A percentile compares a stretch with the other conserved stretches of the same genome.
phyloP scores from a whole-genome alignment of 768 basidiomycete species.

The Dendrothele bispora region DNA sequence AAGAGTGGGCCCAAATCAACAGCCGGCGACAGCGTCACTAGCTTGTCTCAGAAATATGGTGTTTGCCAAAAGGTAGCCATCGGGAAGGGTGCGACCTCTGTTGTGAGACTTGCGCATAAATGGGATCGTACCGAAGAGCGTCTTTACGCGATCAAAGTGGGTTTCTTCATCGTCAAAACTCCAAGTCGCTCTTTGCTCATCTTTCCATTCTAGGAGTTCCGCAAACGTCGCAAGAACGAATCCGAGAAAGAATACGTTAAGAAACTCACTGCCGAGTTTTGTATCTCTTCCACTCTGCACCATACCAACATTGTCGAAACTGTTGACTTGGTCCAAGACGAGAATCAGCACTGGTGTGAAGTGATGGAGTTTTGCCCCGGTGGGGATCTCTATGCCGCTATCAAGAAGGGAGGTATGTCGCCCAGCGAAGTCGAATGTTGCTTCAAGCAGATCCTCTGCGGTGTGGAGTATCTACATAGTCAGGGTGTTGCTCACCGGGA shows the following conservation, averaged over 20 bases:
- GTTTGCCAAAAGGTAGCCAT: slow-evolving; percentile 96
- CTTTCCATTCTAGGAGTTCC: slow-evolving; percentile 76
- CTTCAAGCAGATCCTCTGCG: slow-evolving; percentile 93
- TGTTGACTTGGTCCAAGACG: slow-evolving; percentile 98
- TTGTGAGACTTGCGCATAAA: slow-evolving; percentile 95
- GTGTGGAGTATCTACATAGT: slow-evolving; percentile 88
- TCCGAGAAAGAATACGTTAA: slow-evolving; percentile 99
- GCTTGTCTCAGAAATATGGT: slow-evolving; percentile 88
- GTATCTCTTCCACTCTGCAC: slow-evolving; percentile 94
- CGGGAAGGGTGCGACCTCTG: slow-evolving; percentile 97
- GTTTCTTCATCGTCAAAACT: slow-evolving; percentile 25
- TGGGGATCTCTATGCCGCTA: slow-evolving; percentile 96
- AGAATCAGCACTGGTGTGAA: slow-evolving; percentile 95
- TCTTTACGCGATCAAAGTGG: slow-evolving; percentile 95
- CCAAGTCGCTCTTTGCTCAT: slow-evolving; percentile 3
- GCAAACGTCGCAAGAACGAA: slow-evolving; percentile 96
- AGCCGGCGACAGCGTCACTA: slow-evolving; percentile 52
- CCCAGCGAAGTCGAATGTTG: slow-evolving; percentile 90
- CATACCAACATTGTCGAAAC: slow-evolving; percentile 97
- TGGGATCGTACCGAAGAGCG: slow-evolving; percentile 98
- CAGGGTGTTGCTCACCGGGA: slow-evolving; percentile 98
- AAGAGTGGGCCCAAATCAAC: slow-evolving; percentile 39
- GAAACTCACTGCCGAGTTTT: slow-evolving; percentile 99
- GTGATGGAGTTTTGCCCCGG: slow-evolving; percentile 99
- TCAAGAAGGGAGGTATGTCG: slow-evolving; percentile 81